phyloP scores from a whole-genome alignment of 495 filamentous ascomycete genomes.

The Neurospora africana region DNA sequence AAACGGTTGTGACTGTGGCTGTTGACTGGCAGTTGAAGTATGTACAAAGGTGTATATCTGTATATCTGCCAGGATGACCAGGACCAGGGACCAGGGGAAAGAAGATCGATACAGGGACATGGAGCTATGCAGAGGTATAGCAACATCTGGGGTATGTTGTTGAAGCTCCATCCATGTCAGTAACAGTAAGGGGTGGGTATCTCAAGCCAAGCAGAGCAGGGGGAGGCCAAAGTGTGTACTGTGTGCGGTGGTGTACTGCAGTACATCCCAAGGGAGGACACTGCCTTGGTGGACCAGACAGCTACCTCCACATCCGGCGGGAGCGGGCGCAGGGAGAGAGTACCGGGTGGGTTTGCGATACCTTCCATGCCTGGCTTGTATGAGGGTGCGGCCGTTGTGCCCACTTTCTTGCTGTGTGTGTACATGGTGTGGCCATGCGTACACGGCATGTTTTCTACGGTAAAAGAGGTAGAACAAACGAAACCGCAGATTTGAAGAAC shows the following conservation, averaged over 20 bases:
- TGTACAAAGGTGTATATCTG: background rate
- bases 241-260: background rate
- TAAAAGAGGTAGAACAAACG: slow-evolving; percentile 9
- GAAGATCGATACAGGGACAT: background rate
- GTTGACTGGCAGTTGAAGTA: background rate
- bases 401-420: background rate
- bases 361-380: slow-evolving; percentile 5
- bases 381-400: slow-evolving; percentile 2
- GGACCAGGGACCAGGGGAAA: background rate
- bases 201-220: background rate
- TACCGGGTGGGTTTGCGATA: slow-evolving; percentile 8
- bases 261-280: background rate
- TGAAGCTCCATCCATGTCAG: background rate
- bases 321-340: slow-evolving; percentile 4
- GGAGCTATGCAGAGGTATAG: background rate
- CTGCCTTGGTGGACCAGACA: slow-evolving; percentile 10
- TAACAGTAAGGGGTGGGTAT: background rate
- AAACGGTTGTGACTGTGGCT: background rate
- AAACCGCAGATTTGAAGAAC: background rate
- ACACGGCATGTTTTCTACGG: slow-evolving; percentile 4
- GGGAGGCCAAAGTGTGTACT: background rate
- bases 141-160: background rate
- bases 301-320: slow-evolving; percentile 7
- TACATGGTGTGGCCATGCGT: slow-evolving; percentile 3
- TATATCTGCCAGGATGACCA: background rate